Base-by-base conservation (phyloP, 1,139 yeast genomes). In the Candida anutae region DNA sequence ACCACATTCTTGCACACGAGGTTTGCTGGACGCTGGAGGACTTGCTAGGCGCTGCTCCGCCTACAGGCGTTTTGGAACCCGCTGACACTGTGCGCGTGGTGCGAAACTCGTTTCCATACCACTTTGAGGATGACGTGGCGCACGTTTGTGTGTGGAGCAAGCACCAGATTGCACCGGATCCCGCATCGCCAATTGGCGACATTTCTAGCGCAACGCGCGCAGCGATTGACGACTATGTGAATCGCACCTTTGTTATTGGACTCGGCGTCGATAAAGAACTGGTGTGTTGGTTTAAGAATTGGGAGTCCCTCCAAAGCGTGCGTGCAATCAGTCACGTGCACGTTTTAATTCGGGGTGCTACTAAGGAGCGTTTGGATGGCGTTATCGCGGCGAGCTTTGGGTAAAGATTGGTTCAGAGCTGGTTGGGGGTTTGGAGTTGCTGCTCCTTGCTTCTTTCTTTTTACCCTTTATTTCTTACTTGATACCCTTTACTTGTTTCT, bases 271-370 rank as follows among this genome's bases (percentile, higher is more conserved):
- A 46, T 1, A 35, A 52, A 31, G 57, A 58, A 5, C 49, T 68
- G 29, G 42, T 76, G 9, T 42, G 62, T 3, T 76, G 83, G 83
- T 76, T 76, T 49, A 65, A 75, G 39, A 76, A 76, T 43, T 76
- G 78, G 74, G 66, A 72, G 5, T 58, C 68, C 5, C 50, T 76
- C 24, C 83, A 76, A 43, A 72, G 80, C 40, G 76, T 76, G 5
- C 61, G 60, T 35, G 59, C 68, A 18, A 56, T 76, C 20, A 74
- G 80, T 24, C 83, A 76, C 45, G 53, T 76, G 13, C 83, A 76
- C 22, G 32, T 22, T 9, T 23, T 27, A 16, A 18, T 27, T 5
- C 18, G 24, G 13, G 29, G 26, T 5, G n/a, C n/a, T n/a, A n/a
- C n/a, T n/a, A n/a, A n/a, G n/a, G n/a, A n/a, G n/a, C n/a, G n/a